Conservation (phyloP, 2,329 filamentous ascomycete genomes). For the Fusarium incarnatum region DNA sequence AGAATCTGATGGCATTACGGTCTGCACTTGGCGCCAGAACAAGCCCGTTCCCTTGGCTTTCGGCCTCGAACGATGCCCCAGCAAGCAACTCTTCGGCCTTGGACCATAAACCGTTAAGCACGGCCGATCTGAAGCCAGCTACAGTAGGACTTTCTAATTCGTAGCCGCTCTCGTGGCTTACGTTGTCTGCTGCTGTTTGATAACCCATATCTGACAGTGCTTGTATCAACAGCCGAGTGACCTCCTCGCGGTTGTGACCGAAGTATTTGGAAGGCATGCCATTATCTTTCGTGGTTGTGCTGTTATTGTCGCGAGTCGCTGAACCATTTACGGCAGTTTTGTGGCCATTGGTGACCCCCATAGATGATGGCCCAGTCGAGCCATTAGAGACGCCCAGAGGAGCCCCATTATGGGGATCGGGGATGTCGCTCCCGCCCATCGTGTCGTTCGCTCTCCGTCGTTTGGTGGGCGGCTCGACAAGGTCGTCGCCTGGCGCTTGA, state of each 20-base stretch:
- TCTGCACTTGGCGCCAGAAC: slow-evolving; percentile 81
- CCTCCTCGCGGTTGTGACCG: slow-evolving; percentile 91
- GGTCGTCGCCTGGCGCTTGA: slow-evolving; percentile 34
- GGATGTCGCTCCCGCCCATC: slow-evolving; percentile 68
- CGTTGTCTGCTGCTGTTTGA: slow-evolving; percentile 75
- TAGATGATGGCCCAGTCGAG: slow-evolving; percentile 53
- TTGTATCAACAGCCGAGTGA: slow-evolving; percentile 92
- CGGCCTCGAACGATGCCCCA: slow-evolving; percentile 58
- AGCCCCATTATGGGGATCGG: slow-evolving; percentile 67
- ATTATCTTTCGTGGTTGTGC: slow-evolving; percentile 11
- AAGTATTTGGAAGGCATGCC: slow-evolving; percentile 66
- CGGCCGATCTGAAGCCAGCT: slow-evolving; percentile 83
- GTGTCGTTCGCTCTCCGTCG: slow-evolving; percentile 72
- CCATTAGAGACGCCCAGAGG: slow-evolving; percentile 53
- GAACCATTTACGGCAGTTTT: slow-evolving; percentile 68
- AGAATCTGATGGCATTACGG: slow-evolving; percentile 83
- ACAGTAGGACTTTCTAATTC: slow-evolving; percentile 88
- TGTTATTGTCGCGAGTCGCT: slow-evolving; percentile 50
- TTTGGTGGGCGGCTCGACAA: slow-evolving; percentile 50
- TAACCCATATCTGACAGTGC: slow-evolving; percentile 91
- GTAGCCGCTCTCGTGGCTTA: slow-evolving; percentile 86
- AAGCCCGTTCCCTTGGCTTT: slow-evolving; percentile 66
- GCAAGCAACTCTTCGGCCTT: slow-evolving; percentile 87
- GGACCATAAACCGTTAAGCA: slow-evolving; percentile 83
- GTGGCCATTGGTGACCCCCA: slow-evolving; percentile 59